Conservation (phyloP, 176 grass and related monocot genomes). For the Carex myosuroides region DNA sequence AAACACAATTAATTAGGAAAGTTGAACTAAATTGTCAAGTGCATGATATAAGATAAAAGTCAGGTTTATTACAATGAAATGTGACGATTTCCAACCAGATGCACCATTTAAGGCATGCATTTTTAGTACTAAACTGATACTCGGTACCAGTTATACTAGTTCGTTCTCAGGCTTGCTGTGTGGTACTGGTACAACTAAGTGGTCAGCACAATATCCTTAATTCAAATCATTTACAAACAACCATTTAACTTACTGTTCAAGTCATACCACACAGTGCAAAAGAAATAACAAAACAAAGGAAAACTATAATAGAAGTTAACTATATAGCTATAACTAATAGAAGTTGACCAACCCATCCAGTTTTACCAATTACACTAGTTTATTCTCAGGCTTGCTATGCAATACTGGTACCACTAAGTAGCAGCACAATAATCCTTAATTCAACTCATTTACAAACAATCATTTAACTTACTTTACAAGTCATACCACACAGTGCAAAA, state of each 20-base stretch:
- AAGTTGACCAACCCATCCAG: too few relatives aligned
- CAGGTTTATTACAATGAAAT: background rate
- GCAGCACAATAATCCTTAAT: background rate
- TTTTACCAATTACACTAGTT: background rate
- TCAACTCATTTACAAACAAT: background rate
- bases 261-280: background rate
- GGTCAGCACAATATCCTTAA: background rate
- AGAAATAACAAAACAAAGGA: slow-evolving; percentile 16
- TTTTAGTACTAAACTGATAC: background rate
- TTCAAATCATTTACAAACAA: slow-evolving; percentile 3
- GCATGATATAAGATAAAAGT: background rate
- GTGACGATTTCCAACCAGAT: background rate
- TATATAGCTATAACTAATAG: too few relatives aligned
- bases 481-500: slow-evolving; percentile 1
- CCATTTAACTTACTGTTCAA: background rate
- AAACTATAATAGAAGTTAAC: background rate
- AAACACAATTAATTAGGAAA: background rate
- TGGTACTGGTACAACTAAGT: background rate
- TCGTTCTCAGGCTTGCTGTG: background rate
- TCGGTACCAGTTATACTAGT: background rate
- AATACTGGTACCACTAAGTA: background rate
- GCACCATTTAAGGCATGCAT: background rate
- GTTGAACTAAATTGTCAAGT: background rate
- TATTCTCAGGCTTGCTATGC: background rate
- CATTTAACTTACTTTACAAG: background rate